phyloP scores from a whole-genome alignment of 805 yeast species.

The Komagataella kurtzmanii region DNA sequence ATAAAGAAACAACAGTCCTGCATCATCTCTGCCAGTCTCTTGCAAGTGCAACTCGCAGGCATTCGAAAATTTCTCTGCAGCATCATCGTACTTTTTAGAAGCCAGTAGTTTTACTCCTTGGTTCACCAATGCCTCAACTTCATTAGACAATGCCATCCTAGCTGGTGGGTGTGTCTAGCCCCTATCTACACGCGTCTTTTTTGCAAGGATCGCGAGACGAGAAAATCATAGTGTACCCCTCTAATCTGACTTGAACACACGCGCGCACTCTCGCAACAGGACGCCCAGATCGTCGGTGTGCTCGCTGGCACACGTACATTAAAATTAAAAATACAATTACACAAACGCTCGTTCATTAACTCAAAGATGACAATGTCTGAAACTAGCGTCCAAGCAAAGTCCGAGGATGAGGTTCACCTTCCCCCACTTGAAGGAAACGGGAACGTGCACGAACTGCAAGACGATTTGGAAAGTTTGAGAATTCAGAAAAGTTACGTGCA shows the following conservation, averaged over 20 bases:
- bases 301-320: not conserved
- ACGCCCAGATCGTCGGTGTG: not conserved
- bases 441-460: not conserved
- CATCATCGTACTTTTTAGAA: conserved; percentile 48
- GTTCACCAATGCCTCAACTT: conserved; percentile 33
- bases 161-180: not conserved
- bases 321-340: not conserved
- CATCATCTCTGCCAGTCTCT: conserved; percentile 48
- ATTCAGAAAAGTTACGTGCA: not conserved
- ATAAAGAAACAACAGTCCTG: conserved; percentile 60
- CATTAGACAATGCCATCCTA: conserved; percentile 18
- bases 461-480: not conserved
- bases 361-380: not conserved
- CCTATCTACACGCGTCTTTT: not conserved
- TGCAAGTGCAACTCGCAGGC: conserved; percentile 50
- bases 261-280: not conserved
- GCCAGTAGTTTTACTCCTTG: conserved; percentile 58
- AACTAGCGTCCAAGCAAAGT: not conserved
- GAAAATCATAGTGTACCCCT: not conserved
- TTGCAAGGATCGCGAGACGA: not conserved
- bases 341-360: not conserved
- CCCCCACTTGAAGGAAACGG: not conserved
- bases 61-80: conserved; percentile 57
- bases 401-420: not conserved
- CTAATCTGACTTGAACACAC: not conserved